Evolutionary conservation across 495 filamentous ascomycete species (phyloP).

Genomic region (Pseudotulostoma volvatum): DNA sequence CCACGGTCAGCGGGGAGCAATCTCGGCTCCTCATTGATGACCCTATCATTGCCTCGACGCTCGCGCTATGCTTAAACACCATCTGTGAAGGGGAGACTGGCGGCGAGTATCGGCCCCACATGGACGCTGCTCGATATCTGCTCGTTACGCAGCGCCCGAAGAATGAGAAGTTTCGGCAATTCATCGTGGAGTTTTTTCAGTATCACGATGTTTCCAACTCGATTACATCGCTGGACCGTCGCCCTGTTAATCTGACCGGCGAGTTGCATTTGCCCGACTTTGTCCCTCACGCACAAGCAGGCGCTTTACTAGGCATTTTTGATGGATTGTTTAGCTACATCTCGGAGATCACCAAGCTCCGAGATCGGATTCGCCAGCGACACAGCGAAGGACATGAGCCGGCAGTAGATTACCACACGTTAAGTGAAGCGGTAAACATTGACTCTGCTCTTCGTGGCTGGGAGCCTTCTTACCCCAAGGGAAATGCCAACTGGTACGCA

Average conservation of each 20-base stretch:
- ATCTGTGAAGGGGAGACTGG: slow-evolving; percentile 61
- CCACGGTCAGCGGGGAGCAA: slow-evolving; percentile 10
- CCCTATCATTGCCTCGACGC: slow-evolving; percentile 58
- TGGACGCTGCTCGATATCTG: slow-evolving; percentile 58
- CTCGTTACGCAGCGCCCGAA: slow-evolving; percentile 41
- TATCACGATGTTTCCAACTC: slow-evolving; percentile 78
- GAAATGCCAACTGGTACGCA: slow-evolving; percentile 57
- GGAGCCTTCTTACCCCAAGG: slow-evolving; percentile 52
- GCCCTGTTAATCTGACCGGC: slow-evolving; percentile 36
- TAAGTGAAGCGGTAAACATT: slow-evolving; percentile 63
- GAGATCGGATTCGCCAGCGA: slow-evolving; percentile 58
- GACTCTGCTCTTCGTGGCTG: slow-evolving; percentile 61
- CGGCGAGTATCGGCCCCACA: slow-evolving; percentile 68
- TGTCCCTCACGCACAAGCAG: slow-evolving; percentile 57
- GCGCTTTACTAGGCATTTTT: slow-evolving; percentile 66
- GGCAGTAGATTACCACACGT: slow-evolving; percentile 53
- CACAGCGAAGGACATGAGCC: slow-evolving; percentile 47
- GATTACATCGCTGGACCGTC: slow-evolving; percentile 49
- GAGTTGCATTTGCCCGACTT: slow-evolving; percentile 50
- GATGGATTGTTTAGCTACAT: slow-evolving; percentile 74
- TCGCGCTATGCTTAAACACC: slow-evolving; percentile 67
- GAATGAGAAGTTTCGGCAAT: slow-evolving; percentile 53
- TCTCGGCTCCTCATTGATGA: slow-evolving; percentile 30
- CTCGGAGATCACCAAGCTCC: slow-evolving; percentile 60
- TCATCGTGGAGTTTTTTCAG: slow-evolving; percentile 86